These are phyloP conservation scores for Leucosporidium yakuticum DNA, from an alignment of 768 basidiomycete genomes.

Conservation along the genomic window DNA sequence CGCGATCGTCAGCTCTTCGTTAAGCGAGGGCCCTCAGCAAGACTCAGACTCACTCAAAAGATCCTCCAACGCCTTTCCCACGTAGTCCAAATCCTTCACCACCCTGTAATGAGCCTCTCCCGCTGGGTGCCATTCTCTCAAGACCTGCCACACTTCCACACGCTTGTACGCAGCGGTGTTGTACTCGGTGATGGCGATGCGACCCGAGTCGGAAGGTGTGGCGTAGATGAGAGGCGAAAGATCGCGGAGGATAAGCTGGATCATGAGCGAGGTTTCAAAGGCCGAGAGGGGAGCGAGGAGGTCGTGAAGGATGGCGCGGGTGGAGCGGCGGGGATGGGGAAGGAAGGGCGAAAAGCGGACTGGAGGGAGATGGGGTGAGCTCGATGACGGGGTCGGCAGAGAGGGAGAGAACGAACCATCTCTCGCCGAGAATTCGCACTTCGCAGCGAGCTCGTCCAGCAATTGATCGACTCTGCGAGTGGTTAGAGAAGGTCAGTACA, in stretches of 20 bases:
- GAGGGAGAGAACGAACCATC: constrained; percentile 9
- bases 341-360: constrained; percentile 31
- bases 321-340: constrained; percentile 43
- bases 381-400: fast-evolving
- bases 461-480: constrained; percentile 56
- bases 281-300: constrained; percentile 61
- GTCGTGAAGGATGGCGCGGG: constrained; percentile 49
- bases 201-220: constrained; percentile 50
- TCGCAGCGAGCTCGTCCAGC: constrained; percentile 67
- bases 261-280: constrained; percentile 60
- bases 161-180: constrained; percentile 55
- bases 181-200: constrained; percentile 53
- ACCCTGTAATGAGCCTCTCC: constrained; percentile 56
- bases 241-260: constrained; percentile 84
- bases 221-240: constrained; percentile 73
- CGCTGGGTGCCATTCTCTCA: constrained; percentile 64
- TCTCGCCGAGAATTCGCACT: constrained; percentile 55
- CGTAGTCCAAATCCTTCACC: constrained; percentile 58
- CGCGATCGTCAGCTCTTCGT: too few species aligned
- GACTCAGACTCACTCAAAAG: constrained; percentile 39
- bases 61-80: constrained; percentile 45
- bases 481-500: constrained; percentile 42
- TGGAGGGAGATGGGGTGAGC: not conserved
- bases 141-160: constrained; percentile 59
- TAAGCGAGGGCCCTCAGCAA: not conserved